These are phyloP conservation scores for Hawksworthiomyces lignivorus DNA, from an alignment of 2,329 filamentous ascomycete genomes.

Conservation along the genomic window DNA sequence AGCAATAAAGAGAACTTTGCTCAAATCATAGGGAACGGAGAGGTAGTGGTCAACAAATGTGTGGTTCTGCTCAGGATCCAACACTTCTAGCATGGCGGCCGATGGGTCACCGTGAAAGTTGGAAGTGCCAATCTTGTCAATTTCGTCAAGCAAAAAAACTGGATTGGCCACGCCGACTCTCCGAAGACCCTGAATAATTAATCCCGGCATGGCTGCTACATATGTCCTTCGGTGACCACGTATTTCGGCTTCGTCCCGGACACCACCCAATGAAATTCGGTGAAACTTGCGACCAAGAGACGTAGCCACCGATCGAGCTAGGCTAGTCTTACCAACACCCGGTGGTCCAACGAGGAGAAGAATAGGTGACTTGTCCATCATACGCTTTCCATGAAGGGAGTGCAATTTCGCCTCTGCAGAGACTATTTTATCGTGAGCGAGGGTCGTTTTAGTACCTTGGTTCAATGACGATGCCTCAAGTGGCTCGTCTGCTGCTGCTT, in stretches of 20 bases:
- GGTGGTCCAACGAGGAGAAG: slow-evolving; percentile 87
- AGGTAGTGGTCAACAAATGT: slow-evolving; percentile 95
- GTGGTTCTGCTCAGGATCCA: slow-evolving; percentile 95
- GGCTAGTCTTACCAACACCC: slow-evolving; percentile 90
- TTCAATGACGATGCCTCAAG: slow-evolving; percentile 9
- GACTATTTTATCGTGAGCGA: slow-evolving; percentile 27
- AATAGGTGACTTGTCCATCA: slow-evolving; percentile 93
- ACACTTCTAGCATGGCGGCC: slow-evolving; percentile 93
- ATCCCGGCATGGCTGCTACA: slow-evolving; percentile 95
- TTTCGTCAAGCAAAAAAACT: slow-evolving; percentile 92
- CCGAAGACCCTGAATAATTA: slow-evolving; percentile 87
- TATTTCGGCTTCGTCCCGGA: slow-evolving; percentile 94
- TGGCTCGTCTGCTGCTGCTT: slow-evolving; percentile 30
- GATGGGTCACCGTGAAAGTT: slow-evolving; percentile 95
- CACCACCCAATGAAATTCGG: slow-evolving; percentile 89
- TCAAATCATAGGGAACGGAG: slow-evolving; percentile 89
- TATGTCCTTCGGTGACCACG: slow-evolving; percentile 91
- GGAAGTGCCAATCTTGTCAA: slow-evolving; percentile 87
- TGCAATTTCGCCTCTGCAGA: slow-evolving; percentile 58
- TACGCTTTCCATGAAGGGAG: slow-evolving; percentile 70
- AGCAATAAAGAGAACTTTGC: slow-evolving; percentile 94
- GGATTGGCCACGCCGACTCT: slow-evolving; percentile 95
- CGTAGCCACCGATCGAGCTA: slow-evolving; percentile 87
- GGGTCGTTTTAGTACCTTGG: background rate
- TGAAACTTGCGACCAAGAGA: slow-evolving; percentile 94